Percentiles rank a stretch among this genome's conserved stretches.
Conservation (phyloP, 83 land plant genomes). For the Larix sibirica region DNA sequence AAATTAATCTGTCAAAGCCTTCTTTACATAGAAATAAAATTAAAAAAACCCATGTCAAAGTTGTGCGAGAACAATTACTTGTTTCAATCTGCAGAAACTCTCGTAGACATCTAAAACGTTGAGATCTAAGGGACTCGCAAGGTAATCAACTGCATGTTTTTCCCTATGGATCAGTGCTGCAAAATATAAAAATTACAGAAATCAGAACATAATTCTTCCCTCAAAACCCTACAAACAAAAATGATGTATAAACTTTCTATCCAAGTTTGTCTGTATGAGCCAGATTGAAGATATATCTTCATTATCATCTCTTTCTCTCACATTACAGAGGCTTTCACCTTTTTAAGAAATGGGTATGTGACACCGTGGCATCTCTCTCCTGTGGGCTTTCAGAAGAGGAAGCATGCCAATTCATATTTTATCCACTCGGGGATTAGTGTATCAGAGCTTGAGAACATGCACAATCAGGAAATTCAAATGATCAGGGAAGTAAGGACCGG, state of each 20-base stretch:
- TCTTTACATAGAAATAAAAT: background rate
- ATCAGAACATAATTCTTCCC: background rate
- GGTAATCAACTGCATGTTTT: background rate
- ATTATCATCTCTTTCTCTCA: background rate
- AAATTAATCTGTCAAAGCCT: background rate
- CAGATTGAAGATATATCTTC: background rate
- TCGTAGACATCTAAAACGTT: constrained; percentile 52
- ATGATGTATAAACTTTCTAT: background rate
- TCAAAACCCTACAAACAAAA: background rate
- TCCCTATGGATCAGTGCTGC: background rate
- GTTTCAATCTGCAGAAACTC: constrained; percentile 69
- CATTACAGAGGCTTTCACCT: background rate
- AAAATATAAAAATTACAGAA: background rate
- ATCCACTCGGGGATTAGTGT: no score
- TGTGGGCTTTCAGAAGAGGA: background rate
- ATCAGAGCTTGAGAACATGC: constrained; percentile 6
- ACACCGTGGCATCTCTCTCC: background rate
- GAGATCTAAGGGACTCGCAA: background rate
- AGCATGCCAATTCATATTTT: background rate
- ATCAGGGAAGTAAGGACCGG: background rate
- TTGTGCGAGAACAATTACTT: constrained; percentile 24
- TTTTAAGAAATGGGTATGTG: background rate
- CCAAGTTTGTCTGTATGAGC: background rate
- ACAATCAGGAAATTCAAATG: background rate
- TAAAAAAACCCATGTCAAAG: background rate